Evolutionary conservation across 176 grass and related monocot species (phyloP), one percentile per base, ranked within the genome.

Genomic region (Melocanna baccifera): DNA sequence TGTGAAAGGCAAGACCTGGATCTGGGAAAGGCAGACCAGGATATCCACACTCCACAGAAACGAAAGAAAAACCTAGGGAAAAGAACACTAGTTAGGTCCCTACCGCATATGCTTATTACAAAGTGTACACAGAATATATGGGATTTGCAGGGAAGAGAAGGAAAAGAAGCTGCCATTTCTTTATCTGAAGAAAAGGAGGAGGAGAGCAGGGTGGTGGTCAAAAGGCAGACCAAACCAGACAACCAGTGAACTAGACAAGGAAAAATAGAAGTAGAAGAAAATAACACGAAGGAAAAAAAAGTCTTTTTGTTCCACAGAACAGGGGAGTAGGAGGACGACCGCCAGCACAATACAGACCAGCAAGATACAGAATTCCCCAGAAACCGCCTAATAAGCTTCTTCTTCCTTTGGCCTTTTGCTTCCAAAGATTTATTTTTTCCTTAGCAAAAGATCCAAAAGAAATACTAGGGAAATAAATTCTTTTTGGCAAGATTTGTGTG

Each of bases 221-320:
- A 86, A 79, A 79, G 74, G 26, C 45, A 18, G 78, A 76, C 83
- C 83, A 83, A 83, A 78, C 67, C 52, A 86, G 88, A 90, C 83
- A 81, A 36, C 39, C 53, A 81, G 69, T 37, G 76, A 79, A 59
- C 53, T 8, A 29, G 22, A 42, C 19, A 89, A 73, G 12, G 30
- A 59, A 36, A 45, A 47, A 25, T 19, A 3, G 3, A 30, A 40
- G 12, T 2, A n/a, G 1, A 23, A 80, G 29, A 67, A 14, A 52
- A 40, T 32, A 59, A 82, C 4, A 57, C 16, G 5, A 79, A 43
- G 30, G 32, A 56, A 51, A n/a, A n/a, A 34, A 1, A 67, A 14
- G 1, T 71, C 22, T 40, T 32, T 71, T 40, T 12, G 43, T 30
- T 52, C 12, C 29, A 6, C n/a, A 69, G 20, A 43, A 58, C 22